Base-by-base conservation (phyloP, 2,329 filamentous ascomycete genomes). In the Helotiales sp. region DNA sequence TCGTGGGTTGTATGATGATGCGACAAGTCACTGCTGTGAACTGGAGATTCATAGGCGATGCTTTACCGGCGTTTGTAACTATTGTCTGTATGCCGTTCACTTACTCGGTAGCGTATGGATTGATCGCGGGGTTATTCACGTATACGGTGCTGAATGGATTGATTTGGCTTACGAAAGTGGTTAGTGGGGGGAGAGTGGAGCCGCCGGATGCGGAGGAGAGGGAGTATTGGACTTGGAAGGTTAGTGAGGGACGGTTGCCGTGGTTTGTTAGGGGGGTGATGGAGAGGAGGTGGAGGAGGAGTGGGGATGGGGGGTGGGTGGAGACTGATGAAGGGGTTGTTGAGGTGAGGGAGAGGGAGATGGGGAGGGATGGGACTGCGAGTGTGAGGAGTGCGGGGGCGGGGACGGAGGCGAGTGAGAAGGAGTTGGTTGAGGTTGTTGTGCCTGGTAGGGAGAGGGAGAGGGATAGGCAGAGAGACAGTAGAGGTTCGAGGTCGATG, bases 1-100 rank as follows among this genome's bases (percentile, higher is more conserved):
- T 92, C 63, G 84, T 91, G 25, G 89, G 89, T 3, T 89, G 86
- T 64, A 80, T 91, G 74, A 92, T 92, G 89, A 87, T 89, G 63
- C 85, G 87, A 8, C 86, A 90, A 67, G 86, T 90, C 53, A 85
- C 83, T 19, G 83, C 86, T 53, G 86, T 91, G 74, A 91, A 91
- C 74, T 91, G 89, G 89, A 76, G 79, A 19, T 91, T 90, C 65
- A 84, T 90, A 52, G 88, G 89, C 50, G 89, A 92, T 61, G 86
- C 88, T 0, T 77, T 91, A 2, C 89, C 89, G 0, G 90, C 89
- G 0, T 91, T 91, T 72, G 78, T 91, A 30, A 90, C 89, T 4
- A 84, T 91, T 65, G 83, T 84, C 1, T 83, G 90, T 54, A 91
- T 92, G 76, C 89, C 88, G 0, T 90, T 91, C 70, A 90, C 85